Percentiles rank a stretch among this genome's conserved stretches.
phyloP scores from a whole-genome alignment of 805 yeast genomes.

The Dipodascopsis uninucleata region DNA sequence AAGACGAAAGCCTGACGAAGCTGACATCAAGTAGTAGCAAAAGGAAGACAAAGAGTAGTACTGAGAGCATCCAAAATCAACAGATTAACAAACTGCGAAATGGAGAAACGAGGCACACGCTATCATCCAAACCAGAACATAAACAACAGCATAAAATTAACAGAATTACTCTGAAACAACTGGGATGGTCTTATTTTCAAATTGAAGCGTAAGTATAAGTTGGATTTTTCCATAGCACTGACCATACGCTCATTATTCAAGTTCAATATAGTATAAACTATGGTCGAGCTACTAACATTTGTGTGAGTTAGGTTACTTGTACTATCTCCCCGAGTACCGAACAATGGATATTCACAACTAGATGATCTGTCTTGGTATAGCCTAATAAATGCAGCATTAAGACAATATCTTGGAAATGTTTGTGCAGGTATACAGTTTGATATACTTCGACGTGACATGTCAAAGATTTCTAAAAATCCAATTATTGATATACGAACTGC shows the following conservation, averaged over 20 bases:
- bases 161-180: conserved; percentile 6
- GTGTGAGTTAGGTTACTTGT: not conserved
- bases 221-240: too few relatives aligned
- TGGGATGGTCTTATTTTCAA: conserved; percentile 14
- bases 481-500: conserved; percentile 15
- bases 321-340: too few relatives aligned
- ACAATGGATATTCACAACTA: not conserved
- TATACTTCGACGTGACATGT: conserved; percentile 13
- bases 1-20: too few relatives aligned
- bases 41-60: too few relatives aligned
- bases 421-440: conserved; percentile 17
- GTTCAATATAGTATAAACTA: not conserved
- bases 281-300: too few relatives aligned
- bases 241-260: not conserved
- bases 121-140: too few relatives aligned
- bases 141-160: too few relatives aligned
- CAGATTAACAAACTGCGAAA: too few relatives aligned
- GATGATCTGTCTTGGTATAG: conserved; percentile 16
- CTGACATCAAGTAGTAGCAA: too few relatives aligned
- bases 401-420: conserved; percentile 14
- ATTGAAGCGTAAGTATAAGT: conserved; percentile 4
- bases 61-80: too few relatives aligned
- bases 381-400: conserved; percentile 7
- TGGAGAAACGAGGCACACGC: too few relatives aligned
- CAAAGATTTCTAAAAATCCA: not conserved